phyloP scores from a whole-genome alignment of 2,329 filamentous ascomycete genomes.

The Diaporthe ilicicola region DNA sequence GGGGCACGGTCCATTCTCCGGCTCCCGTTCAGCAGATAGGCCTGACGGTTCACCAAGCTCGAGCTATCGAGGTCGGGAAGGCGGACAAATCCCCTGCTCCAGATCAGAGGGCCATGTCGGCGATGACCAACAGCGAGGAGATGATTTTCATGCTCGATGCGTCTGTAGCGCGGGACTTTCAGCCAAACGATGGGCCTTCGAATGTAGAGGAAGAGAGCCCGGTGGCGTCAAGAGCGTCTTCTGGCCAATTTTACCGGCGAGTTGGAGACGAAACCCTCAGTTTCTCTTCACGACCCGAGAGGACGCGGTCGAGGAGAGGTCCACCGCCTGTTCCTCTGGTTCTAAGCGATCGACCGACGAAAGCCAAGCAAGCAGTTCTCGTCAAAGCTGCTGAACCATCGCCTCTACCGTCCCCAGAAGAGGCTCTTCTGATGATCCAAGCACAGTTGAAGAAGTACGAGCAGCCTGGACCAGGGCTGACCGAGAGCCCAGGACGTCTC shows the following conservation, averaged over 20 bases:
- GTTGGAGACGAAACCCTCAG: constrained; percentile 66
- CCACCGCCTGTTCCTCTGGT: constrained; percentile 65
- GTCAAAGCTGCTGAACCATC: constrained; percentile 59
- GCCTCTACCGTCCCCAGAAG: constrained; percentile 60
- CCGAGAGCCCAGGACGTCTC: constrained; percentile 51
- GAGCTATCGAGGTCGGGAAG: constrained; percentile 48
- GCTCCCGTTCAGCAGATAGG: constrained; percentile 54
- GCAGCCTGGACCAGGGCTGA: constrained; percentile 45
- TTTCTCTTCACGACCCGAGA: constrained; percentile 63
- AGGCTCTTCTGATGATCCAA: constrained; percentile 59
- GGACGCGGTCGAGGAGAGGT: constrained; percentile 57
- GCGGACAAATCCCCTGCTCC: neutral
- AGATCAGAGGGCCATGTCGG: constrained; percentile 40
- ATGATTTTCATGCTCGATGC: constrained; percentile 57
- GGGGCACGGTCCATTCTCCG: constrained; percentile 61
- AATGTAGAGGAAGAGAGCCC: constrained; percentile 35
- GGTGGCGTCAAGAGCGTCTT: constrained; percentile 35
- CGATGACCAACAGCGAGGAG: constrained; percentile 42
- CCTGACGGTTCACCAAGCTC: constrained; percentile 50
- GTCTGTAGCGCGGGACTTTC: constrained; percentile 36
- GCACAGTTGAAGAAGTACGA: constrained; percentile 61
- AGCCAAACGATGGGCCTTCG: neutral
- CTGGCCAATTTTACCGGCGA: constrained; percentile 60
- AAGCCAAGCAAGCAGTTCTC: constrained; percentile 52
- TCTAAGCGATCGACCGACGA: constrained; percentile 48